Evolutionary conservation across 2,329 filamentous ascomycete species (phyloP).

Genomic region (Fusarium sp.): DNA sequence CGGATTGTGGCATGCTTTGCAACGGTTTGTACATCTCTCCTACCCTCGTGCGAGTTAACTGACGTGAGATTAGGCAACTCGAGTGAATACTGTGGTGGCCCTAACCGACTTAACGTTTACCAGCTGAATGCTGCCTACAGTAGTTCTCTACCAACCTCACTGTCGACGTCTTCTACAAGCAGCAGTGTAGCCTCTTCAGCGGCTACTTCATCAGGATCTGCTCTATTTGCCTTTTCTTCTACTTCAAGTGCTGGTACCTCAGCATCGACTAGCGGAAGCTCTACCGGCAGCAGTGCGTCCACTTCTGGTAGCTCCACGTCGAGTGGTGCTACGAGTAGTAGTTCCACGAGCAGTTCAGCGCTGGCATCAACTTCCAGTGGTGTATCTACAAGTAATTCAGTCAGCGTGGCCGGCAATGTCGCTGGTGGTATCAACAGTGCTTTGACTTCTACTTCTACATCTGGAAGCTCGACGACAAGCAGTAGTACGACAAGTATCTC

Average conservation of each 20-base stretch:
- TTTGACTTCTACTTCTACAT: not conserved
- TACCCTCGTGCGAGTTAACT: no score
- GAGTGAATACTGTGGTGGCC: conserved; percentile 56
- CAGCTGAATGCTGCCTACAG: conserved; percentile 38
- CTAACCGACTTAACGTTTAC: conserved; percentile 54
- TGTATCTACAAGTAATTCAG: not conserved
- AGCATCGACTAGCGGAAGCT: not conserved
- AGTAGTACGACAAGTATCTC: not conserved
- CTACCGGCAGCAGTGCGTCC: accelerated
- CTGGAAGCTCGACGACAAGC: not conserved
- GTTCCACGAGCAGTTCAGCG: not conserved
- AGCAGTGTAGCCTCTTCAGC: not conserved
- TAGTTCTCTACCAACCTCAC: conserved; percentile 7
- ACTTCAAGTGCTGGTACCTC: not conserved
- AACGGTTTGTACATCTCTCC: conserved; percentile 40
- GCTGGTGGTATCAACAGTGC: not conserved
- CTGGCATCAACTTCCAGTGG: not conserved
- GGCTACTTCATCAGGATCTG: not conserved
- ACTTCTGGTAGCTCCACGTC: not conserved
- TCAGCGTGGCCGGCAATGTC: not conserved
- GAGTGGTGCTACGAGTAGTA: not conserved
- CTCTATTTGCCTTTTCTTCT: not conserved
- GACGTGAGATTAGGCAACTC: conserved; percentile 45
- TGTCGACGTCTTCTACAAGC: not conserved
- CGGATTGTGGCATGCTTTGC: conserved; percentile 55